Evolutionary conservation across 2,329 filamentous ascomycete genomes (phyloP).

Genomic region (Aspergillus felis): DNA sequence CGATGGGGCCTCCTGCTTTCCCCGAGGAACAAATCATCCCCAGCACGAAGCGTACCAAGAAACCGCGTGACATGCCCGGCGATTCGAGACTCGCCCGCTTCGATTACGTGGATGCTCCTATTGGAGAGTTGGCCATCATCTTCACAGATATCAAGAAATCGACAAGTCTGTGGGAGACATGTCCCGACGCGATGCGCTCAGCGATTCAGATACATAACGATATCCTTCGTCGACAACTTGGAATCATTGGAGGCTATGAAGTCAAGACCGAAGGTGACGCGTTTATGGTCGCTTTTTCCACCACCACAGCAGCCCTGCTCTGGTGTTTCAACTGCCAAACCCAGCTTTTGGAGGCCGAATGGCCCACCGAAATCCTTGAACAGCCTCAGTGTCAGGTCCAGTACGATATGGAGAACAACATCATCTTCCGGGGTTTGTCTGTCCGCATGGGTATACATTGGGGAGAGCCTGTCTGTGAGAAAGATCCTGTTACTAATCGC

Average conservation of each 20-base stretch:
- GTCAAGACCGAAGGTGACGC: conserved; percentile 99
- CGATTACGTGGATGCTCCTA: conserved; percentile 87
- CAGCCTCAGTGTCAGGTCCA: conserved; percentile 80
- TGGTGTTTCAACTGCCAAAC: conserved; percentile 97
- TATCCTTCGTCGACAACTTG: conserved; percentile 87
- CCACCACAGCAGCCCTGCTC: conserved; percentile 85
- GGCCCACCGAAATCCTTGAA: conserved; percentile 89
- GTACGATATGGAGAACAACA: conserved; percentile 74
- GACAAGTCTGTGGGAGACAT: conserved; percentile 92
- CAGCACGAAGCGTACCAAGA: conserved; percentile 61
- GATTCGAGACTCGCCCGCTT: conserved; percentile 85
- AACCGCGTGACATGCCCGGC: conserved; percentile 55
- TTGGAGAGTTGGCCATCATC: conserved; percentile 84
- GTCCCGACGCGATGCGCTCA: conserved; percentile 89
- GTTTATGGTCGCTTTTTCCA: conserved; percentile 98
- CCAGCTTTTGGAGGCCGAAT: conserved; percentile 79
- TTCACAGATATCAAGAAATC: conserved; percentile 99
- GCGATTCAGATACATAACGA: conserved; percentile 98
- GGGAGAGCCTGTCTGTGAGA: conserved; percentile 90
- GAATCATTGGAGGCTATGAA: conserved; percentile 93
- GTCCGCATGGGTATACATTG: conserved; percentile 98
- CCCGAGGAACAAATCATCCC: conserved; percentile 61
- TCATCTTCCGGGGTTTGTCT: conserved; percentile 91
- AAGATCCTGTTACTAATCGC: conserved; percentile 89
- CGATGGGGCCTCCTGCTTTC: conserved; percentile 72